A percentile compares a stretch with the other conserved stretches of the same genome.
Evolutionary conservation across 768 basidiomycete genomes (phyloP).

Genomic region (Coprinellus micaceus): DNA sequence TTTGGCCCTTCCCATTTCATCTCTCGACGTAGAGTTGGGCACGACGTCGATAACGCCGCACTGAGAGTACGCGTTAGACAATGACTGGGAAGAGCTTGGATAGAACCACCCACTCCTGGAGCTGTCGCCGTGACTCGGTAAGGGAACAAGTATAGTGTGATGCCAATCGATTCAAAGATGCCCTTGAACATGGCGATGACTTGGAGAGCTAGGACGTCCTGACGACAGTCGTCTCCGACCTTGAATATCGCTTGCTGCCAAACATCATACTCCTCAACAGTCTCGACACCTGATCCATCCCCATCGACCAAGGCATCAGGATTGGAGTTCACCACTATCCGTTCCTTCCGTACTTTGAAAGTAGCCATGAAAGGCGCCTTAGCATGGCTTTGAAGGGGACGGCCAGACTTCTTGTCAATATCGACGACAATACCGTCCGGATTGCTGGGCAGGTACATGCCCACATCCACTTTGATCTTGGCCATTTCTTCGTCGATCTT

Average conservation of each 20-base stretch:
- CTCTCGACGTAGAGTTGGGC: conserved; percentile 94
- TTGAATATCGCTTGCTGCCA: conserved; percentile 99
- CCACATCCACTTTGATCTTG: conserved; percentile 88
- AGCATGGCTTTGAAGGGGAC: conserved; percentile 95
- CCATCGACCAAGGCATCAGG: conserved; percentile 71
- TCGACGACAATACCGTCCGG: conserved; percentile 97
- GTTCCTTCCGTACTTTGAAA: conserved; percentile 94
- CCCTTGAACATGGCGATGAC: conserved; percentile 99
- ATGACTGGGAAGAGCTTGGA: not conserved
- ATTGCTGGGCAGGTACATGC: conserved; percentile 96
- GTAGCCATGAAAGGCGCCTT: conserved; percentile 99
- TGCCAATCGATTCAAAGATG: conserved; percentile 83
- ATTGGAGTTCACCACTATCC: conserved; percentile 60
- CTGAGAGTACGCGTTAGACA: conserved; percentile 35
- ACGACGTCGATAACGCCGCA: conserved; percentile 99
- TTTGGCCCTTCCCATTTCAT: conserved; percentile 99
- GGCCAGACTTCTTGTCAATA: conserved; percentile 93
- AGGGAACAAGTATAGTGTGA: conserved; percentile 89
- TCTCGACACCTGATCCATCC: conserved; percentile 55
- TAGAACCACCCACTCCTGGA: conserved; percentile 69
- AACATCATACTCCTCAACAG: conserved; percentile 69
- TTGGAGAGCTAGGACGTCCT: conserved; percentile 96
- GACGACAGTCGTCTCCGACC: conserved; percentile 98
- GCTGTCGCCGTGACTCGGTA: conserved; percentile 97
- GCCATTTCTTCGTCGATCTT: conserved; percentile 99